Conservation (phyloP, 257 asterid species). For the Galeopsis tetrahit region DNA sequence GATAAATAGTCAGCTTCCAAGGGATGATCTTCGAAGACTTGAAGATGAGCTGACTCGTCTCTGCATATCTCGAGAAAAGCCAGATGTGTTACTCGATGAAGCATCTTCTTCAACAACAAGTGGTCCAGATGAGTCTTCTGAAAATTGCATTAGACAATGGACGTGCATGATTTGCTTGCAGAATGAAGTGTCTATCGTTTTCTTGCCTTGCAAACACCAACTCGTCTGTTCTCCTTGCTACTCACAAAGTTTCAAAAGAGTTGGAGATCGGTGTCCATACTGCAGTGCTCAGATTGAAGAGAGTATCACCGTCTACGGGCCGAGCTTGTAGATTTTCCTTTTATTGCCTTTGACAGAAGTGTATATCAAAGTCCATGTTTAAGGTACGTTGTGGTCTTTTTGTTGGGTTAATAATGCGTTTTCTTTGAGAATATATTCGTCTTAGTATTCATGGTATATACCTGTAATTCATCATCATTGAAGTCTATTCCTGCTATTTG, state of each 20-base stretch:
- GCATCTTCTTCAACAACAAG: constrained; percentile 16
- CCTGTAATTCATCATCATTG: background rate
- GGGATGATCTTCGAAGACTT: constrained; percentile 32
- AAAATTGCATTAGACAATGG: constrained; percentile 9
- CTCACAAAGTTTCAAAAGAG: background rate
- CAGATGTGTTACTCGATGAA: constrained; percentile 22
- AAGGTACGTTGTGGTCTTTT: background rate
- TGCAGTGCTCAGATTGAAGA: constrained; percentile 32
- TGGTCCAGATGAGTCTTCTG: background rate
- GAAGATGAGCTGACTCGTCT: constrained; percentile 38
- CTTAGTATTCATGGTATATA: background rate
- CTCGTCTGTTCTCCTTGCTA: constrained; percentile 35
- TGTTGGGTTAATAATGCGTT: background rate
- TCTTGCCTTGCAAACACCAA: constrained; percentile 41
- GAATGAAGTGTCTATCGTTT: constrained; percentile 34
- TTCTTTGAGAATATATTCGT: background rate
- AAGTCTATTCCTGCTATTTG: background rate
- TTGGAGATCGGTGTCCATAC: constrained; percentile 28
- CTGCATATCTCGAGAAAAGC: constrained; percentile 11
- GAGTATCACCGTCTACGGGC: constrained; percentile 25
- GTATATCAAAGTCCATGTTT: background rate
- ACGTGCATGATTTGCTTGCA: constrained; percentile 36
- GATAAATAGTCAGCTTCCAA: constrained; percentile 18
- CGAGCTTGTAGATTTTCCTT: constrained; percentile 13
- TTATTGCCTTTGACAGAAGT: background rate